Conservation (phyloP, 2,329 filamentous ascomycete genomes). For the Cryphonectria nitschkei region DNA sequence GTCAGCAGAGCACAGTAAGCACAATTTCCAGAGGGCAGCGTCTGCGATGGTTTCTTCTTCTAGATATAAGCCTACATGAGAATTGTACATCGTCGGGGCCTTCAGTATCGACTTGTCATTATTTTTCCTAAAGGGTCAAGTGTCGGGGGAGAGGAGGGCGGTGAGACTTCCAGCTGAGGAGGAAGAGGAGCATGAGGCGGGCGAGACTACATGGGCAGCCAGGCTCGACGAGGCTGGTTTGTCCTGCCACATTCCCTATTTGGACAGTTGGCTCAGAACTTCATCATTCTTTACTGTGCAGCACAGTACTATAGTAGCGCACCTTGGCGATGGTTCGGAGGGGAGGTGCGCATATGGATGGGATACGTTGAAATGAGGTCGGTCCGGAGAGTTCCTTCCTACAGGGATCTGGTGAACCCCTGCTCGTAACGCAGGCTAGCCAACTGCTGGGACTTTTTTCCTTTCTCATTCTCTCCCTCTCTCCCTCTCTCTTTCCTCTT, state of each 20-base stretch:
- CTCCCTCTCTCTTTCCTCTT: not conserved
- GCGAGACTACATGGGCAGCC: not conserved
- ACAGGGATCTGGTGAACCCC: not conserved
- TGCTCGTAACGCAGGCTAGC: not conserved
- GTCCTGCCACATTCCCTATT: not conserved
- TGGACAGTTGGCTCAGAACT: not conserved
- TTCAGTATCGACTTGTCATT: not conserved
- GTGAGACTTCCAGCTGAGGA: not conserved
- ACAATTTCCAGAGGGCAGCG: not conserved
- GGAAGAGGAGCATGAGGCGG: not conserved
- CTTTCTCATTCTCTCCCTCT: too few species aligned
- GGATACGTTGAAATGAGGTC: not conserved
- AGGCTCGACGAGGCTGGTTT: not conserved
- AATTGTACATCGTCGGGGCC: not conserved
- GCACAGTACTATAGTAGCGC: not conserved
- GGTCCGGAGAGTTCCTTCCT: not conserved
- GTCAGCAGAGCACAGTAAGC: slow-evolving; percentile 7
- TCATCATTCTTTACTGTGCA: not conserved
- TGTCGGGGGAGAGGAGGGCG: not conserved
- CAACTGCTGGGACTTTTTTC: not conserved
- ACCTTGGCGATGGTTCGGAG: not conserved
- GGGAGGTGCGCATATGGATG: not conserved
- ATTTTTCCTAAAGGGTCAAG: not conserved
- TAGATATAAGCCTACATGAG: not conserved
- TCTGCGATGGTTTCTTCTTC: not conserved